Evolutionary conservation across 1,139 yeast species (phyloP).

Genomic region (Hyphopichia pseudoburtonii): DNA sequence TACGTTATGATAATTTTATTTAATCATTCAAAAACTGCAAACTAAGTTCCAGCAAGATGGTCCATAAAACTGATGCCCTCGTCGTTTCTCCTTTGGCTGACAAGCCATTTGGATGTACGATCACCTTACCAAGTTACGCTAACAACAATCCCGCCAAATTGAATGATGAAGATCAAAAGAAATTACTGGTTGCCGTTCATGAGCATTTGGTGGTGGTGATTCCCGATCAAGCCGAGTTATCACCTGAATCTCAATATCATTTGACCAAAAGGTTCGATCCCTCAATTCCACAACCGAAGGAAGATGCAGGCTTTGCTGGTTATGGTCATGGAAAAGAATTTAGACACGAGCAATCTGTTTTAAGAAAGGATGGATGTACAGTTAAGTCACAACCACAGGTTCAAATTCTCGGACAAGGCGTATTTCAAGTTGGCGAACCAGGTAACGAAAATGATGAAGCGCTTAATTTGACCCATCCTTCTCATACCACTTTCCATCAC

Average conservation of each 20-base stretch:
- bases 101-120: slow-evolving; percentile 65
- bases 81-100: slow-evolving; percentile 48
- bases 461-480: slow-evolving; percentile 73
- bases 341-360: slow-evolving; percentile 73
- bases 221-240: slow-evolving; percentile 62
- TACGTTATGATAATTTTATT: background rate
- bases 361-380: slow-evolving; percentile 75
- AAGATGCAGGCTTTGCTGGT: slow-evolving; percentile 45
- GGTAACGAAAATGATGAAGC: slow-evolving; percentile 64
- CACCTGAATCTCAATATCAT: slow-evolving; percentile 72
- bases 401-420: slow-evolving; percentile 83
- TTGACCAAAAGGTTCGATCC: slow-evolving; percentile 80
- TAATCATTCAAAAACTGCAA: background rate
- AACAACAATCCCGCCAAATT: slow-evolving; percentile 72
- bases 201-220: slow-evolving; percentile 69
- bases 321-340: slow-evolving; percentile 88
- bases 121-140: slow-evolving; percentile 63
- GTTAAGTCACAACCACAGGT: slow-evolving; percentile 86
- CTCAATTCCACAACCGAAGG: slow-evolving; percentile 53
- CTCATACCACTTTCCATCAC: slow-evolving; percentile 78
- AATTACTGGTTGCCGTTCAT: slow-evolving; percentile 64
- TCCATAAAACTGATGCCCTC: slow-evolving; percentile 23
- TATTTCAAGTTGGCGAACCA: slow-evolving; percentile 60
- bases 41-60: slow-evolving; percentile 1
- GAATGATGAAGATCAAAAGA: slow-evolving; percentile 60